Base-by-base conservation (phyloP, 2,329 filamentous ascomycete species). In the Chaetothyriales sp. region DNA sequence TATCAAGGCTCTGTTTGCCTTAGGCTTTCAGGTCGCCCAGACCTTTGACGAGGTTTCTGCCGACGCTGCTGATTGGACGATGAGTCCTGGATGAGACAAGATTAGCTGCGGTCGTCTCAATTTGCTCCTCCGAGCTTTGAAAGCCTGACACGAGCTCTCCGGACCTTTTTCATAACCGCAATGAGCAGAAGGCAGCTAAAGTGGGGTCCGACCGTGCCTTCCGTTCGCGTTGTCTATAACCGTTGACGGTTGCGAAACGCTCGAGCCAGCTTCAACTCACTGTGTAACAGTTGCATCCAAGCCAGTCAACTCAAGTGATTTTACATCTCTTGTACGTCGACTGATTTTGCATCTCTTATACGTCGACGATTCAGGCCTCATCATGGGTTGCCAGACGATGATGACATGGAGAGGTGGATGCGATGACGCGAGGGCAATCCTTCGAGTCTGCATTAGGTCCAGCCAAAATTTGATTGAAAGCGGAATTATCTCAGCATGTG, bases 41-140 rank as follows among this genome's bases (percentile, higher is more conserved):
- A 82, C 77, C 43, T 94, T 89, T 66, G 87, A 94, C 62, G 86
- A 94, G 66, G 78, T 92, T 50, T 85, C 81, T 54, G 82, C 77
- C 61, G 80, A 84, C 65, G 77, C 78, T 45, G 73, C 76, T 48
- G 80, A 77, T 6, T 82, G 78, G 77, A 78, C 71, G 1, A 72
- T 76, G 69, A 73, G 76, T 61, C 53, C 57, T 15, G 33, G 33
- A 40, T 40, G 44, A 20, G 19, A 2, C 8, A 2, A 22, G 5
- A 46, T 5, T 15, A 40, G 33, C 10, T 40, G 13, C 33, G 2
- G 10, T 40, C 33, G 33, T 40, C 10, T 40, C 33, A 5, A 40
- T 13, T 13, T 40, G 10, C 33, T 40, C 33, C 4, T 40, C 33
- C 15, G 33, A 40, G 33, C 8, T 15, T 40, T 40, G 33, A 40